phyloP scores from a whole-genome alignment of 257 asterid species.

The Ocimum tenuiflorum region DNA sequence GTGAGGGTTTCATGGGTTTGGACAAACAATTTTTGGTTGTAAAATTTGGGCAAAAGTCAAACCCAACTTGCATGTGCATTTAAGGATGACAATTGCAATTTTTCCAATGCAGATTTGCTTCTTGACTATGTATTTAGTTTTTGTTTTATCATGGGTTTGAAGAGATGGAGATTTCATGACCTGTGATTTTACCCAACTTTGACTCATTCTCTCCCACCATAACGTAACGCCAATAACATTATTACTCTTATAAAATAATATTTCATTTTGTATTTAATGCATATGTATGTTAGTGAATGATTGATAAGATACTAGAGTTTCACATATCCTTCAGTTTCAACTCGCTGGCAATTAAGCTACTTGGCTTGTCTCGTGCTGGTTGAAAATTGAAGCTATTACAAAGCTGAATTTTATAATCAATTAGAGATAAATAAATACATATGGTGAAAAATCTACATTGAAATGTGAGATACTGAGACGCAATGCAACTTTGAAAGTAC shows the following conservation, averaged over 20 bases:
- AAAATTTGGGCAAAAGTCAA: slow-evolving; percentile 19
- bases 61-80: slow-evolving; percentile 21
- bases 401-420: no score
- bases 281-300: background rate
- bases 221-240: no score
- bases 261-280: background rate
- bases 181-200: slow-evolving; percentile 16
- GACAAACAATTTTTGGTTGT: background rate
- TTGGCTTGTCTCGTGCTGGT: no score
- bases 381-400: no score
- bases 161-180: background rate
- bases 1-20: background rate
- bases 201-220: background rate
- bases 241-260: background rate
- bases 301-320: no score
- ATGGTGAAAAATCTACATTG: no score
- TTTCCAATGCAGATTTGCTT: slow-evolving; percentile 22
- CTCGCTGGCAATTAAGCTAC: no score
- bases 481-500: no score
- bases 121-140: slow-evolving; percentile 8
- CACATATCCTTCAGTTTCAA: no score
- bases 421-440: no score
- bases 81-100: slow-evolving; percentile 14
- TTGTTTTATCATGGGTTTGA: background rate
- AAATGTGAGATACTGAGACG: no score